Base-by-base conservation (phyloP, 257 asterid species). In the Salvia hispanica region DNA sequence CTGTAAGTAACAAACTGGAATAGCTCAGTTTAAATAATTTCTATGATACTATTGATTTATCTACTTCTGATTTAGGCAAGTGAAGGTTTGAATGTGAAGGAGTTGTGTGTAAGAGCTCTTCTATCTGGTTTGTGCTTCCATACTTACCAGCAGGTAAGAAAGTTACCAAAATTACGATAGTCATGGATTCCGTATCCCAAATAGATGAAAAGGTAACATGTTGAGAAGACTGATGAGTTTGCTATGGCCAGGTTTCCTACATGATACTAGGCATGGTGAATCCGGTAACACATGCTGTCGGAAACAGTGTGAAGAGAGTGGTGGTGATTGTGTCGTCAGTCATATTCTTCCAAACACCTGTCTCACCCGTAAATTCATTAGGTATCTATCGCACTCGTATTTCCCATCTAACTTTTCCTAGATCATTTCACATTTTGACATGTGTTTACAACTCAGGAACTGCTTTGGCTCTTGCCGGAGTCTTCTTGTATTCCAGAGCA, bases 241-340 rank as follows among this genome's bases (percentile, higher is more conserved):
- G 48, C 48, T 16, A 14, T 5, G 67, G 64, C 70, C 85, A 92
- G 98, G 89, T 89, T 67, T 89, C 96, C 6, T 89, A 92, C 53
- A 72, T 72, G 83, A 89, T 91, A 71, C 75, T 91, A 53, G 82
- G 78, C 72, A 84, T 75, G 92, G 95, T 92, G 5, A 87, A 96
- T 7, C 92, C 96, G 3, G 95, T 92, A 58, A 89, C 95, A 14
- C 96, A 92, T 44, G 90, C 98, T 5, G 96, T 92, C 8, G 96
- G 96, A 51, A 89, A 92, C 80, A 81, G 96, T 67, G 85, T 81
- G 76, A 92, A 92, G 80, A 78, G 96, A 76, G 95, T 87, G 51
- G 96, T 89, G 47, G 92, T 92, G 57, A 87, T 92, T 62, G 95
- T 83, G 46, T 80, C 96, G 60, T 87, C 95, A 1, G 80, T 87